phyloP scores from a whole-genome alignment of 1,284 basidiomycete species.

The Malassezia sympodialis region DNA sequence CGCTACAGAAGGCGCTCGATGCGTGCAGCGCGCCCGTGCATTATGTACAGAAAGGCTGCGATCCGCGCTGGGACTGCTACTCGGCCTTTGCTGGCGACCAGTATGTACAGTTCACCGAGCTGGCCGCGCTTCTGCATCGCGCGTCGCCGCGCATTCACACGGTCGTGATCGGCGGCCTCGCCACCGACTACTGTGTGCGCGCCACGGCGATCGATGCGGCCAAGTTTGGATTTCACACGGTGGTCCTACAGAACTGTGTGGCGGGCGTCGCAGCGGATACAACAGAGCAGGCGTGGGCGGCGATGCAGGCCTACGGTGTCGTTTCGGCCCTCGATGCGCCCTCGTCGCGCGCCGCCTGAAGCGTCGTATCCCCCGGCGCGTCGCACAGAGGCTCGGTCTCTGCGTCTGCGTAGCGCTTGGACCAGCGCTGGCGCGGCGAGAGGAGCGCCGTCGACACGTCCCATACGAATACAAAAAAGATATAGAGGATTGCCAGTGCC shows the following conservation, averaged over 20 bases:
- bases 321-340: neutral
- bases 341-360: neutral
- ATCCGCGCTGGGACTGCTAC: conserved; percentile 55
- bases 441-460: conserved; percentile 32
- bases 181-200: conserved; percentile 58
- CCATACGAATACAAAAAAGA: conserved; percentile 34
- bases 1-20: conserved; percentile 46
- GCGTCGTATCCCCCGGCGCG: neutral
- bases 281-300: neutral
- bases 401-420: neutral
- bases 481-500: conserved; percentile 35
- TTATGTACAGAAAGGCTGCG: conserved; percentile 34
- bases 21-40: conserved; percentile 13
- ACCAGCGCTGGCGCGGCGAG: conserved; percentile 11
- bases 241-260: conserved; percentile 36
- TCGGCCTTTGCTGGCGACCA: conserved; percentile 49
- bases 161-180: conserved; percentile 57
- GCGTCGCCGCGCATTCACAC: conserved; percentile 44
- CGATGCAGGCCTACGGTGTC: conserved; percentile 8
- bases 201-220: conserved; percentile 52
- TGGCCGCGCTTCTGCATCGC: conserved; percentile 7
- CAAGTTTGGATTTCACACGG: conserved; percentile 51
- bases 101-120: conserved; percentile 19
- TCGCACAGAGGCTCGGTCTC: neutral
- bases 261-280: conserved; percentile 16